These are phyloP conservation scores for Myriosclerotinia duriaeana DNA, from an alignment of 2,329 filamentous ascomycete species.

Conservation along the genomic window DNA sequence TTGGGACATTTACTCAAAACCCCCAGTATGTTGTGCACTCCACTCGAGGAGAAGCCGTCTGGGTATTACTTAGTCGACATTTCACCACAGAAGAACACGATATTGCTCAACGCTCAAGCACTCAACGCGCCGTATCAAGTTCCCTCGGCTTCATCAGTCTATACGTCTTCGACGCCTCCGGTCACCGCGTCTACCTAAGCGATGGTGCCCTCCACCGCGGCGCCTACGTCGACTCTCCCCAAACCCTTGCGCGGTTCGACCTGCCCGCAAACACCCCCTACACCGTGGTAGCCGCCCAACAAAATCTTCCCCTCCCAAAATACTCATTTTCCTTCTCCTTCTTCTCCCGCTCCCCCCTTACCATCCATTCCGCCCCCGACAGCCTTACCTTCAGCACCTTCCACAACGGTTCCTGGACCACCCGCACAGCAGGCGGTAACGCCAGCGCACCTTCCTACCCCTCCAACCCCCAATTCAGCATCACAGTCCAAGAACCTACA, in stretches of 20 bases:
- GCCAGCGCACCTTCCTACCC: constrained; percentile 73
- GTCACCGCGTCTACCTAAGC: constrained; percentile 70
- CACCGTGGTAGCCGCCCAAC: constrained; percentile 71
- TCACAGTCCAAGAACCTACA: constrained; percentile 57
- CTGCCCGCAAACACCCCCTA: constrained; percentile 48
- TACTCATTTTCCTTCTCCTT: constrained; percentile 88
- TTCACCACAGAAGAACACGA: constrained; percentile 69
- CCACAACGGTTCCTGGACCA: constrained; percentile 68
- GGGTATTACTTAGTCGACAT: constrained; percentile 84
- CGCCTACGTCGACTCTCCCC: constrained; percentile 91
- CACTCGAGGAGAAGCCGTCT: constrained; percentile 61
- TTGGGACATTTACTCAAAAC: constrained; percentile 61
- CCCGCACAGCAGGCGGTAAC: constrained; percentile 80
- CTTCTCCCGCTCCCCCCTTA: constrained; percentile 66
- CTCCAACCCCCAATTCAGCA: constrained; percentile 82
- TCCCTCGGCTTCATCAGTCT: constrained; percentile 79
- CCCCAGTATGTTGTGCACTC: constrained; percentile 71
- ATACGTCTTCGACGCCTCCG: constrained; percentile 71
- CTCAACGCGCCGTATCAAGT: constrained; percentile 36
- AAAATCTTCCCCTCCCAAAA: constrained; percentile 68
- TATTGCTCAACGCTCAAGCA: constrained; percentile 48
- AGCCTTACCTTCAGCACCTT: constrained; percentile 48
- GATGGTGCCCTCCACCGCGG: constrained; percentile 71
- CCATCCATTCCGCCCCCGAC: constrained; percentile 56
- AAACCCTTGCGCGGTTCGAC: constrained; percentile 78